phyloP scores from a whole-genome alignment of 371 early-diverging fungal genomes.

The Zychaea mexicana region DNA sequence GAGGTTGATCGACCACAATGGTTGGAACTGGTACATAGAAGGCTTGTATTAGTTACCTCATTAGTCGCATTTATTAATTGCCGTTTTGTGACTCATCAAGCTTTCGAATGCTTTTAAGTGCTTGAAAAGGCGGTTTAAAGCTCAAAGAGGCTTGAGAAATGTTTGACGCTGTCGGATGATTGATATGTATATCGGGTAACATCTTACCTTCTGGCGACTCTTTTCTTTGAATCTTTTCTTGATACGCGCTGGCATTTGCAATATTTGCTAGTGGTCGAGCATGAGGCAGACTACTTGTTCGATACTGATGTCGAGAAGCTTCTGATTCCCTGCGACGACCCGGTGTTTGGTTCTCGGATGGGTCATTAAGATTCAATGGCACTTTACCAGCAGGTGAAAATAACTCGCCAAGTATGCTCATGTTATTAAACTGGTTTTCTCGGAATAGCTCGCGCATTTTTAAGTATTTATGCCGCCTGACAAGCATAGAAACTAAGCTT shows the following conservation, averaged over 20 bases:
- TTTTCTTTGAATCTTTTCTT: background rate
- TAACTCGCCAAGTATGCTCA: slow-evolving; percentile 6
- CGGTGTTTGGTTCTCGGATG: background rate
- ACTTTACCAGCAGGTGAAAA: slow-evolving; percentile 10
- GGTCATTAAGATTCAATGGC: background rate
- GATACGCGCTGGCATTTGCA: background rate
- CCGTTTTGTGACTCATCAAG: too few species aligned
- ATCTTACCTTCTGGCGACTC: background rate
- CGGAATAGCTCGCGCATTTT: slow-evolving; percentile 14
- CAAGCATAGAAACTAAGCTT: slow-evolving; percentile 29
- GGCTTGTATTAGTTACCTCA: too few species aligned
- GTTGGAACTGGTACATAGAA: slow-evolving; percentile 16
- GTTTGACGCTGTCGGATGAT: too few species aligned
- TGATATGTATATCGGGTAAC: too few species aligned
- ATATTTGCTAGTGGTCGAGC: background rate
- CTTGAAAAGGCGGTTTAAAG: too few species aligned
- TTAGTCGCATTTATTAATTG: too few species aligned
- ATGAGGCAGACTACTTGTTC: background rate
- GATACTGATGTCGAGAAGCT: background rate
- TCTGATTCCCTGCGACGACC: background rate
- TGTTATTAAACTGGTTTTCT: slow-evolving; percentile 2
- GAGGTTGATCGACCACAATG: slow-evolving; percentile 24
- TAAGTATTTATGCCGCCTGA: slow-evolving; percentile 25
- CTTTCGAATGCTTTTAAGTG: too few species aligned
- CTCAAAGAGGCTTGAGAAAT: too few species aligned